Evolutionary conservation across 2,329 filamentous ascomycete genomes (phyloP), one percentile per base, ranked within the genome.

Genomic region (Diaporthe vexans): DNA sequence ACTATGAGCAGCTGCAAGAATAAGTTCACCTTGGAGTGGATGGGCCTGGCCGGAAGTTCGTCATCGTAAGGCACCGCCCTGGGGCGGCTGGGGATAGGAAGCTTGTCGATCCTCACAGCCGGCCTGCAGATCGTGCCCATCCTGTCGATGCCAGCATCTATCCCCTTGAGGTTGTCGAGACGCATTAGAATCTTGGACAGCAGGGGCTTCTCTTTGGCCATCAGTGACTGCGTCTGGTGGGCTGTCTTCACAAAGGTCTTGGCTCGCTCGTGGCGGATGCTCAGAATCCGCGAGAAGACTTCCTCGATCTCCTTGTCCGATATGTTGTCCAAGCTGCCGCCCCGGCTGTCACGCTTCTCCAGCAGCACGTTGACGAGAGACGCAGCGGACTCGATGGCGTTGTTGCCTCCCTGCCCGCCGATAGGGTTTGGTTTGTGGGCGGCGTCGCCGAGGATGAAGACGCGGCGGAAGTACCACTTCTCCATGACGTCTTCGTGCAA

Each of bases 401-500:
- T 67, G 46, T 67, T 67, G 29, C 61, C 61, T 37, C 61, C 61
- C 24, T 67, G 61, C 17, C 43, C 61, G 29, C 61, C 61, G 61
- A 52, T 52, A 8, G 61, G 61, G 21, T 67, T 67, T 33, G 61
- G 61, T 79, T 83, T 84, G 73, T 83, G 82, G 1, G 76, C 79
- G 2, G 81, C 77, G 48, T 83, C 82, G 11, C 82, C 82, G 1
- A 83, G 74, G 8, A 76, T 76, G 1, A 82, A 73, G 11, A 83
- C 80, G 9, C 81, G 76, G 10, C 77, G 70, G 71, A 79, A 81
- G 70, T 78, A 78, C 82, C 82, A 84, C 52, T 79, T 80, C 40
- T 82, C 77, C 35, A 76, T 82, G 1, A 83, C 79, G 9, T 79
- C 68, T 40, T 84, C 82, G 24, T 81, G 82, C 3, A 84, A 61